Evolutionary conservation across 2,329 filamentous ascomycete species (phyloP).

Genomic region (Aspergillus oerlinghausenensis): DNA sequence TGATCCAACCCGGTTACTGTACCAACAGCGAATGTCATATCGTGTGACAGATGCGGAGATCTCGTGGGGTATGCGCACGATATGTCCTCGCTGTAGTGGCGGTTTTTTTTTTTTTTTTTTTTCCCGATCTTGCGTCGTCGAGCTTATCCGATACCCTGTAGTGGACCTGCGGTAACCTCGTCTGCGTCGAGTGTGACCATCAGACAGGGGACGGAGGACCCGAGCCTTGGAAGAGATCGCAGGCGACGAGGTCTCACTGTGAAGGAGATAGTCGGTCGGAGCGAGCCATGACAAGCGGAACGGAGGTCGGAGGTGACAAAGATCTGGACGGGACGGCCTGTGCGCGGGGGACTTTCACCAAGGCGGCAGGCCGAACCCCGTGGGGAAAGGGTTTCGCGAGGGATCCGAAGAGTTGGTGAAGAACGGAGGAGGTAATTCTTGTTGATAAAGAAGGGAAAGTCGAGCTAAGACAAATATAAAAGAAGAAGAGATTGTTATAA

Average conservation of each 20-base stretch:
- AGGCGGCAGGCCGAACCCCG: neutral
- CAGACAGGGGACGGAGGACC: constrained; percentile 1
- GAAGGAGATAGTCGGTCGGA: neutral
- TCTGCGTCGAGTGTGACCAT: constrained; percentile 8
- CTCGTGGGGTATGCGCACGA: neutral
- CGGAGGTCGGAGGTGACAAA: neutral
- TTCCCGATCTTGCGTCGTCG: neutral
- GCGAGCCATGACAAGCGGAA: constrained; percentile 2
- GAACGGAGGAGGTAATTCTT: neutral
- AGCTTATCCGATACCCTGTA: constrained; percentile 11
- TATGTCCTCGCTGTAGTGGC: neutral
- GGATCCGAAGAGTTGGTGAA: neutral
- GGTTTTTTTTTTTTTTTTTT: too few relatives aligned
- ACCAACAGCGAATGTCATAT: constrained; percentile 19
- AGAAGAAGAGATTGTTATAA: neutral
- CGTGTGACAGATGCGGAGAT: neutral
- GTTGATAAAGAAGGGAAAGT: neutral
- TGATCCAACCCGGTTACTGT: constrained; percentile 17
- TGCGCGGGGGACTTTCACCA: constrained; percentile 2
- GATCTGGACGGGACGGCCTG: constrained; percentile 1
- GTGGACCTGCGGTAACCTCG: constrained; percentile 5
- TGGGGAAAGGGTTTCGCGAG: neutral
- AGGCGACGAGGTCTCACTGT: neutral
- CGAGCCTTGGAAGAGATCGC: neutral
- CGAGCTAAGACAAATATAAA: neutral